Conservation (phyloP, 345 rosid species). For the Gynandropsis gynandra region DNA sequence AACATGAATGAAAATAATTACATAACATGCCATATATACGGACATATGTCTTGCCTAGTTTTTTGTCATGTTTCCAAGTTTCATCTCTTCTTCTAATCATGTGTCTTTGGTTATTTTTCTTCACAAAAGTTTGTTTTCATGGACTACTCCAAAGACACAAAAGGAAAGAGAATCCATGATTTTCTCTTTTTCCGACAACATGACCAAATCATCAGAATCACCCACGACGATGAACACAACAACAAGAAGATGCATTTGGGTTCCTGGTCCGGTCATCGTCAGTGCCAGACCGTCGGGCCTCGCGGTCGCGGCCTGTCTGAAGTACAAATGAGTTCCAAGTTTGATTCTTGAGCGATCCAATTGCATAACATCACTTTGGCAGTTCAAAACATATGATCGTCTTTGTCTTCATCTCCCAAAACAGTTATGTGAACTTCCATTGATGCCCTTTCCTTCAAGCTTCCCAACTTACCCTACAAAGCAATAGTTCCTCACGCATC, state of each 20-base stretch:
- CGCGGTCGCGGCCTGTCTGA: slow-evolving; percentile 67
- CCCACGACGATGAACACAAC: not conserved
- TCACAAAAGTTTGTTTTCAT: no score
- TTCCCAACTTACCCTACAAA: slow-evolving; percentile 80
- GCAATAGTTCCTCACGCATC: slow-evolving; percentile 56
- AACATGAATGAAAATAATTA: no score
- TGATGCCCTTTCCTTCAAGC: slow-evolving; percentile 48
- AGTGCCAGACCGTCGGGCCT: slow-evolving; percentile 88
- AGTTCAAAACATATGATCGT: slow-evolving; percentile 76
- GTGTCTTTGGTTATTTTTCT: no score
- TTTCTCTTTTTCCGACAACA: slow-evolving; percentile 4
- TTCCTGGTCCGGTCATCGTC: slow-evolving; percentile 54
- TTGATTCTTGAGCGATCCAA: slow-evolving; percentile 59
- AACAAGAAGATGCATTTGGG: slow-evolving; percentile 24
- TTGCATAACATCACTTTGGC: slow-evolving; percentile 77
- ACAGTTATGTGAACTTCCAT: slow-evolving; percentile 68
- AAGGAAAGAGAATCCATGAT: slow-evolving; percentile 49
- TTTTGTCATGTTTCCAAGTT: no score
- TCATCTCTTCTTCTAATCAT: no score
- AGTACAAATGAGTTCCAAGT: slow-evolving; percentile 42
- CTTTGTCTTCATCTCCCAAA: slow-evolving; percentile 85
- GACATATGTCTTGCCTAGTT: no score
- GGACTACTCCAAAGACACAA: slow-evolving; percentile 43
- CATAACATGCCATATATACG: no score
- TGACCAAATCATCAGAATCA: no score